phyloP scores from a whole-genome alignment of 805 yeast species.

The Lipomyces lipofer region DNA sequence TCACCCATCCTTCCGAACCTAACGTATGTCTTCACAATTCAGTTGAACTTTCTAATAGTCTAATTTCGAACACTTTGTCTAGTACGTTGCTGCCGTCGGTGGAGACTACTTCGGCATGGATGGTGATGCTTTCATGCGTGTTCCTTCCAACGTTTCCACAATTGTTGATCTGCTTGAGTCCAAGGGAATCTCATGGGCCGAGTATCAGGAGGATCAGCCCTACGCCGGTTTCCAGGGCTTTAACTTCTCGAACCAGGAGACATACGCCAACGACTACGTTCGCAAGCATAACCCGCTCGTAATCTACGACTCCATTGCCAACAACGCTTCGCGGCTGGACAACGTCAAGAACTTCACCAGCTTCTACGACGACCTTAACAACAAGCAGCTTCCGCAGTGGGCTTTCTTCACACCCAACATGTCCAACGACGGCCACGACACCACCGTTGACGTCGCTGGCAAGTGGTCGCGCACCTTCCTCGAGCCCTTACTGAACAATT shows the following conservation, averaged over 20 bases:
- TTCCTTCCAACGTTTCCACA: slow-evolving; percentile 51
- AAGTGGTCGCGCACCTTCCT: slow-evolving; percentile 50
- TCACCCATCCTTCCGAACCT: slow-evolving; percentile 57
- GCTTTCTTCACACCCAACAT: slow-evolving; percentile 55
- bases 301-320: slow-evolving; percentile 45
- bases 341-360: slow-evolving; percentile 52
- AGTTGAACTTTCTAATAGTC: neutral
- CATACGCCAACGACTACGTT: slow-evolving; percentile 49
- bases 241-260: slow-evolving; percentile 47
- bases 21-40: slow-evolving; percentile 35
- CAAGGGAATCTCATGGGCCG: slow-evolving; percentile 52
- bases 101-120: slow-evolving; percentile 55
- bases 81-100: slow-evolving; percentile 49
- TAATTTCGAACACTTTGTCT: neutral
- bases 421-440: slow-evolving; percentile 55
- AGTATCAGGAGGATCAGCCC: slow-evolving; percentile 56
- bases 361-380: slow-evolving; percentile 45
- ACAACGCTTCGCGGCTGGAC: slow-evolving; percentile 42
- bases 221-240: slow-evolving; percentile 55
- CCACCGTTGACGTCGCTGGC: slow-evolving; percentile 49
- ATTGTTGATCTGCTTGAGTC: slow-evolving; percentile 51
- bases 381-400: slow-evolving; percentile 53
- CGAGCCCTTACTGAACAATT: slow-evolving; percentile 45
- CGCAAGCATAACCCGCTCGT: slow-evolving; percentile 56
- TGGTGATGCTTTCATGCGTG: slow-evolving; percentile 47